These are phyloP conservation scores for Ramaria sp. DNA, from an alignment of 768 basidiomycete species.

Conservation along the genomic window DNA sequence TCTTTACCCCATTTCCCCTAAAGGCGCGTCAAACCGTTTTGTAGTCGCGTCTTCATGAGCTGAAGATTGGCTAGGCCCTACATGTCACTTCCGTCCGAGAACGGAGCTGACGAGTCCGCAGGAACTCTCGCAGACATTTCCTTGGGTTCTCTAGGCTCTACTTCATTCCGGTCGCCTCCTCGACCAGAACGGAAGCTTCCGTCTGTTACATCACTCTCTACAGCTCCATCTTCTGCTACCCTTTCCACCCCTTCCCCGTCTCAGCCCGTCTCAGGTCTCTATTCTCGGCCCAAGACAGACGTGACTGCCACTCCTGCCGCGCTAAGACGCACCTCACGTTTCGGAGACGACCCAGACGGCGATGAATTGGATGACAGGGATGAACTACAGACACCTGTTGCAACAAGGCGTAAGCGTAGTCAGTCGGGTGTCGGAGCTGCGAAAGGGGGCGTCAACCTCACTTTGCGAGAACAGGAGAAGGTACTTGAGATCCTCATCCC, in stretches of 20 bases:
- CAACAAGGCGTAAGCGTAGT: constrained; percentile 33
- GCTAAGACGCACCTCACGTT: neutral
- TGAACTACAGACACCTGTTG: constrained; percentile 39
- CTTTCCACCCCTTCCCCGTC: constrained; percentile 17
- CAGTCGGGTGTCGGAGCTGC: constrained; percentile 25
- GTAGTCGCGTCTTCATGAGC: no score
- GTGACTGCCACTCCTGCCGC: neutral
- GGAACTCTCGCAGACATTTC: constrained; percentile 49
- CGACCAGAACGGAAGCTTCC: constrained; percentile 1
- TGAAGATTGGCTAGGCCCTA: no score
- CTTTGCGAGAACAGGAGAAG: constrained; percentile 94
- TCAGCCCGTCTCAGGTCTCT: neutral
- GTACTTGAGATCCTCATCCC: constrained; percentile 19
- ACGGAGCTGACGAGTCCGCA: constrained; percentile 20
- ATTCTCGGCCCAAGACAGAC: neutral
- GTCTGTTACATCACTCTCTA: constrained; percentile 1
- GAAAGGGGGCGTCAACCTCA: constrained; percentile 43
- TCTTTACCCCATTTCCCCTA: no score
- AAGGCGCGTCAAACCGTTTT: no score
- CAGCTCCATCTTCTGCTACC: constrained; percentile 14
- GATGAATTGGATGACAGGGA: constrained; percentile 22
- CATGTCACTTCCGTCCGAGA: neutral
- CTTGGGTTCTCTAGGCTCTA: constrained; percentile 40
- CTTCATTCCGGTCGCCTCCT: neutral
- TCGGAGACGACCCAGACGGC: neutral